Percentiles rank a stretch among this genome's conserved stretches.
Evolutionary conservation across 805 yeast species (phyloP).

Genomic region (Kluyveromyces dobzhanskii): DNA sequence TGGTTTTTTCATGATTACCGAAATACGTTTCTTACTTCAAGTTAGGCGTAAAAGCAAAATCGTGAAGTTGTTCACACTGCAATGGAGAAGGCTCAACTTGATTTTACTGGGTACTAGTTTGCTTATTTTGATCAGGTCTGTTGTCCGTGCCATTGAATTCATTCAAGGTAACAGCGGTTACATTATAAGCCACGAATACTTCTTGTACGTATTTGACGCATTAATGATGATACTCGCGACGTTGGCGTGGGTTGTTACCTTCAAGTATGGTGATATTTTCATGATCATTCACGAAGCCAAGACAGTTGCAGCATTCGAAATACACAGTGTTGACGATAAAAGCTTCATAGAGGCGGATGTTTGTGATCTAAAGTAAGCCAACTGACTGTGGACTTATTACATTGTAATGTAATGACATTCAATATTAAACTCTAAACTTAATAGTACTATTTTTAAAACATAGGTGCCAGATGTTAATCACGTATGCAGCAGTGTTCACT

Average conservation of each 20-base stretch:
- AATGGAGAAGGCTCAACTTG: conserved; percentile 9
- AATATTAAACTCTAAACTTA: too few species aligned
- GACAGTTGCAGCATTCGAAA: background rate
- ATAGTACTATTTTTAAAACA: too few species aligned
- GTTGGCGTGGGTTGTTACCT: conserved; percentile 6
- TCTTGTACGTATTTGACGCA: conserved; percentile 21
- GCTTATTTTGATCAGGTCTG: conserved; percentile 21
- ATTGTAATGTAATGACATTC: too few species aligned
- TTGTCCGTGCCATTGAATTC: conserved; percentile 24
- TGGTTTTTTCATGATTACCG: conserved; percentile 17
- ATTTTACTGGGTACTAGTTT: conserved; percentile 7
- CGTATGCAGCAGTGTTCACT: too few species aligned
- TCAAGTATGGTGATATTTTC: conserved; percentile 11
- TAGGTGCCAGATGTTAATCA: too few species aligned
- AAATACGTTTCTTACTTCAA: conserved; percentile 8
- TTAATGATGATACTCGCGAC: conserved; percentile 16
- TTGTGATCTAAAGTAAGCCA: too few species aligned
- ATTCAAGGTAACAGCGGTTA: conserved; percentile 21
- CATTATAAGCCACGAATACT: conserved; percentile 17
- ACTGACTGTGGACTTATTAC: too few species aligned
- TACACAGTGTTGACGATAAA: background rate
- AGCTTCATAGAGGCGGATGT: too few species aligned
- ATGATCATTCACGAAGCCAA: background rate
- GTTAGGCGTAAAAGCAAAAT: conserved; percentile 4
- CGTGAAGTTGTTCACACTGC: background rate